Conservation (phyloP, 1,284 basidiomycete species). For the Boletus mariae region DNA sequence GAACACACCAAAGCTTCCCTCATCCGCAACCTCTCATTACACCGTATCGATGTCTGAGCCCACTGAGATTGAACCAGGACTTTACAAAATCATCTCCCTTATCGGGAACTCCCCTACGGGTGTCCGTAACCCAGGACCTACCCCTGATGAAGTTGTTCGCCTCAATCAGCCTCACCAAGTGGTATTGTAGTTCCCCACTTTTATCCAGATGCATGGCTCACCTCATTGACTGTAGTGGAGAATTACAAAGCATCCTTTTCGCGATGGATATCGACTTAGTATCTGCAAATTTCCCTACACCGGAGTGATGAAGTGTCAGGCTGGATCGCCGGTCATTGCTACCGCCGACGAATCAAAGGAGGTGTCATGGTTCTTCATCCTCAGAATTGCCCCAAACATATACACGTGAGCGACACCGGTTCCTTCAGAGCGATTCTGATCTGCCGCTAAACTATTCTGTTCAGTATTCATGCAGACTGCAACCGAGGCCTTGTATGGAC, state of each 20-base stretch:
- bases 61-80: neutral
- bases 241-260: neutral
- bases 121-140: neutral
- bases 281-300: neutral
- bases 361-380: too few species aligned
- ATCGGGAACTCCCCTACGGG: neutral
- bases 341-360: too few species aligned
- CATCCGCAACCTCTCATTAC: neutral
- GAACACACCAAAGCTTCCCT: neutral
- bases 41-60: neutral
- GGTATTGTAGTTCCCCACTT: neutral
- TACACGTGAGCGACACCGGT: too few species aligned
- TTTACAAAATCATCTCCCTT: neutral
- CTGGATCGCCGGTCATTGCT: neutral
- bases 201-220: neutral
- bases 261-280: neutral
- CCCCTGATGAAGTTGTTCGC: too few species aligned
- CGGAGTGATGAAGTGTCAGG: neutral
- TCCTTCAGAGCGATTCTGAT: too few species aligned
- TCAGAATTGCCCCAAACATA: too few species aligned
- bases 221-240: neutral
- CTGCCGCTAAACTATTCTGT: too few species aligned
- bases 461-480: too few species aligned
- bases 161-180: neutral
- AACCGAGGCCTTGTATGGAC: too few species aligned